phyloP scores from a whole-genome alignment of 148 eudicot species.

The Diospyros lotus region DNA sequence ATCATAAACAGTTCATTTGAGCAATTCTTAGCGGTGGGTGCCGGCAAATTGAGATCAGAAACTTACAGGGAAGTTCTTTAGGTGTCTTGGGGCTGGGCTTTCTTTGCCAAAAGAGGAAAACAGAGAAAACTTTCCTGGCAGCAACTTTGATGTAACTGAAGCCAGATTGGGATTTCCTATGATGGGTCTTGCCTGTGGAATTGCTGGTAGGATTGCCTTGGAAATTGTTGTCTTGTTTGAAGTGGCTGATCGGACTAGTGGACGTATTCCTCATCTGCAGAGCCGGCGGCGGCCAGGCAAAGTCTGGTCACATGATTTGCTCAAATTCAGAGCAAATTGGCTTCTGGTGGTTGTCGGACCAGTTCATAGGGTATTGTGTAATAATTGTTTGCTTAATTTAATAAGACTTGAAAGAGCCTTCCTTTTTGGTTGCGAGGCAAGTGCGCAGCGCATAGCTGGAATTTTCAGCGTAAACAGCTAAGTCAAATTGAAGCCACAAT shows the following conservation, averaged over 20 bases:
- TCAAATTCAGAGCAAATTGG: background rate
- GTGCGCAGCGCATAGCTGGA: too few relatives aligned
- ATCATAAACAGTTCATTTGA: background rate
- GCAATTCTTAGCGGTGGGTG: background rate
- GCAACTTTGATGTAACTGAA: constrained; percentile 12
- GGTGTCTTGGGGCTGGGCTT: constrained; percentile 7
- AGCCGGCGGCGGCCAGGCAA: background rate
- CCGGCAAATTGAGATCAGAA: background rate
- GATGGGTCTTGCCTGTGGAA: background rate
- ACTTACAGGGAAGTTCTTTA: constrained; percentile 25
- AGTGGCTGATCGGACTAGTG: background rate
- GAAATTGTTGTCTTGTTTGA: background rate
- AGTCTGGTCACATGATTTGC: too few relatives aligned
- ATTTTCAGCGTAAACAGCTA: too few relatives aligned
- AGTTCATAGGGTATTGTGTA: background rate
- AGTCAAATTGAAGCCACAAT: too few relatives aligned
- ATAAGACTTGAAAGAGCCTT: too few relatives aligned
- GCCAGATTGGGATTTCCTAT: background rate
- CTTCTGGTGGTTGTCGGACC: background rate
- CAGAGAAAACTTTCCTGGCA: constrained; percentile 17
- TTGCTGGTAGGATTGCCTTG: background rate
- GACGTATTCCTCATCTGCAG: constrained; percentile 9
- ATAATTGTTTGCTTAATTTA: too few relatives aligned
- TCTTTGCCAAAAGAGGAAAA: constrained; percentile 22
- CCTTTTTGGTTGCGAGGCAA: too few relatives aligned